Base-by-base conservation (phyloP, 805 yeast species). In the Wickerhamiella occidentalis region DNA sequence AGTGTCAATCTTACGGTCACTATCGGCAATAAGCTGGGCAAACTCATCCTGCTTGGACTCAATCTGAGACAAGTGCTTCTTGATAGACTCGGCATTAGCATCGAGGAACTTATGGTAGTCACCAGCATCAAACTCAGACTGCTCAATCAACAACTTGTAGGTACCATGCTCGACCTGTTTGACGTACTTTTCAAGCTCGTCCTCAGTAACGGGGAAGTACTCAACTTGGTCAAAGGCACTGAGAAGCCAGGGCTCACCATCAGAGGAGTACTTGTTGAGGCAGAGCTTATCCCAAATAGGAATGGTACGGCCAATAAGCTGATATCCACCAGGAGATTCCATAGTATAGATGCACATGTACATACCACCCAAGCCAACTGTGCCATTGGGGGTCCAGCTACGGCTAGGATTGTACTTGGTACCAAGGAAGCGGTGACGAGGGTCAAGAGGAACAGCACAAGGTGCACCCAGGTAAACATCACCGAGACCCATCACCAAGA, bases 251-350 rank as follows among this genome's bases (percentile, higher is more conserved):
- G 97, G 97, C 21, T 70, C 66, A 38, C 87, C 92, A 15, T 40
- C 33, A 19, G 42, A 38, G 11, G 61, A 49, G 53, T 56, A 56
- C 48, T 50, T 47, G 50, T 58, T 58, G 55, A 92, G 71, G 28
- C 85, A 75, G 59, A 90, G 74, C 69, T 86, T 88, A 65, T 90
- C 98, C 98, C 98, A 90, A 58, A 90, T 88, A 49, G 97, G 97
- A 56, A 92, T 80, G 9, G 98, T 90, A 63, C 97, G 78, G 51
- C 97, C 98, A 54, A 87, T 90, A 58, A 90, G 75, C 69, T 90
- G 97, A 68, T 90, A 90, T 28, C 98, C 98, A 68, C 98, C 98
- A 44, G 98, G 98, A 22, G 96, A 86, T 57, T 86, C 94, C 90
- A 90, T 88, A 28, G 97, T 86, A 68, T 90, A 90, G 58, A 90